Conservation (phyloP, 2,329 filamentous ascomycete genomes). For the Venturia nashicola region DNA sequence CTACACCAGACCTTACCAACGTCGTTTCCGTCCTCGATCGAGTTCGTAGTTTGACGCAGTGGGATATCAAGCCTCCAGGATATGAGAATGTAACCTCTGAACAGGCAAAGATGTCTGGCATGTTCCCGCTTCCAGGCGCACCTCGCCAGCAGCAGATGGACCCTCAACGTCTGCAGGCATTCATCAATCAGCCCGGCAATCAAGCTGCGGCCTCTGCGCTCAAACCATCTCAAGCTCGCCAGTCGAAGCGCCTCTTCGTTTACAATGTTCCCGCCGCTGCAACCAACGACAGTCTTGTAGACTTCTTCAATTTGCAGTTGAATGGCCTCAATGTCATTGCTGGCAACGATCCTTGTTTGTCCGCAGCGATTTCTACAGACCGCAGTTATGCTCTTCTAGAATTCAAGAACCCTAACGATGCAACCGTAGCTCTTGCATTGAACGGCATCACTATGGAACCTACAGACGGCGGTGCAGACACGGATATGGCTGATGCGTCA, state of each 20-base stretch:
- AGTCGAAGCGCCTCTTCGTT: constrained; percentile 83
- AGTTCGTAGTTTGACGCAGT: constrained; percentile 89
- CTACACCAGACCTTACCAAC: constrained; percentile 87
- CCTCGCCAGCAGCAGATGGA: constrained; percentile 94
- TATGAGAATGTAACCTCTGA: constrained; percentile 98
- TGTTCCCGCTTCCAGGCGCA: constrained; percentile 95
- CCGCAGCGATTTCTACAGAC: constrained; percentile 71
- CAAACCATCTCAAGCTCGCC: constrained; percentile 84
- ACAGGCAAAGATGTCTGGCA: constrained; percentile 94
- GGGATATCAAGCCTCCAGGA: constrained; percentile 97
- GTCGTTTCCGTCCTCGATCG: constrained; percentile 71
- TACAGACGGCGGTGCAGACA: constrained; percentile 44
- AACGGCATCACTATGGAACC: constrained; percentile 84
- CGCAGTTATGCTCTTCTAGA: constrained; percentile 75
- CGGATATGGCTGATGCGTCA: constrained; percentile 37
- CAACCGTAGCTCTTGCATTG: constrained; percentile 80
- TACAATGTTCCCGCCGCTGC: constrained; percentile 64
- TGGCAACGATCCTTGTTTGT: constrained; percentile 70
- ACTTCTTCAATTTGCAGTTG: constrained; percentile 92
- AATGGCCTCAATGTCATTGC: constrained; percentile 92
- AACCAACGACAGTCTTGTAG: constrained; percentile 63
- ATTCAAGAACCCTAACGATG: constrained; percentile 76
- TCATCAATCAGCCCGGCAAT: constrained; percentile 80
- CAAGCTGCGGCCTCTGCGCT: constrained; percentile 62
- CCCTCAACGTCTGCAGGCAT: constrained; percentile 81